Percentiles rank a stretch among this genome's conserved stretches.
Evolutionary conservation across 2,329 filamentous ascomycete species (phyloP).

Genomic region (Akanthomyces dipterigenus): DNA sequence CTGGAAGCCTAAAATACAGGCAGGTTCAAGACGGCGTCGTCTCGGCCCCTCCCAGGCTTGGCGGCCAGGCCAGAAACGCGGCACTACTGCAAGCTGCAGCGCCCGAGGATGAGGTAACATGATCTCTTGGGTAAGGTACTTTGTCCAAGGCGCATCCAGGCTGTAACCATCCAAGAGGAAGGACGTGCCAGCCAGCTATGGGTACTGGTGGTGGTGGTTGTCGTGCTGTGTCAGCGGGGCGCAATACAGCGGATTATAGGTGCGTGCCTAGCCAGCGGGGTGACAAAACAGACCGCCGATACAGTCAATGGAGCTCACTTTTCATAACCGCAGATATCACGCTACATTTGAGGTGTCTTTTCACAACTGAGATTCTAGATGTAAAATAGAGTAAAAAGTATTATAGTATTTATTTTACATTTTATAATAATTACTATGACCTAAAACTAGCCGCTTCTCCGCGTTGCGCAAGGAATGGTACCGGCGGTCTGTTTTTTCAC

Average conservation of each 20-base stretch:
- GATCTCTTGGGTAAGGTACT: neutral
- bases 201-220: neutral
- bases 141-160: neutral
- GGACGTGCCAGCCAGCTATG: neutral
- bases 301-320: too few relatives aligned
- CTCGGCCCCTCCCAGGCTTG: neutral
- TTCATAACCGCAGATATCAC: too few relatives aligned
- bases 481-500: too few relatives aligned
- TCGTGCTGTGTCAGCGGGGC: neutral
- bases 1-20: neutral
- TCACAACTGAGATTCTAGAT: too few relatives aligned
- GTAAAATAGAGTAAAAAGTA: too few relatives aligned
- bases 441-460: too few relatives aligned
- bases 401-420: too few relatives aligned
- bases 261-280: too few relatives aligned
- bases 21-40: neutral
- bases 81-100: neutral
- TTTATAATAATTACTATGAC: too few relatives aligned
- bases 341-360: too few relatives aligned
- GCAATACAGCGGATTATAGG: neutral
- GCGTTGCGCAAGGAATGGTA: too few relatives aligned
- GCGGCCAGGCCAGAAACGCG: neutral
- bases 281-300: too few relatives aligned
- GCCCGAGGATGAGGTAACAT: slow-evolving; percentile 1
- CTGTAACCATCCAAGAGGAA: slow-evolving; percentile 3